phyloP scores from a whole-genome alignment of 2,329 filamentous ascomycete species.

The Escovopsis sp. region DNA sequence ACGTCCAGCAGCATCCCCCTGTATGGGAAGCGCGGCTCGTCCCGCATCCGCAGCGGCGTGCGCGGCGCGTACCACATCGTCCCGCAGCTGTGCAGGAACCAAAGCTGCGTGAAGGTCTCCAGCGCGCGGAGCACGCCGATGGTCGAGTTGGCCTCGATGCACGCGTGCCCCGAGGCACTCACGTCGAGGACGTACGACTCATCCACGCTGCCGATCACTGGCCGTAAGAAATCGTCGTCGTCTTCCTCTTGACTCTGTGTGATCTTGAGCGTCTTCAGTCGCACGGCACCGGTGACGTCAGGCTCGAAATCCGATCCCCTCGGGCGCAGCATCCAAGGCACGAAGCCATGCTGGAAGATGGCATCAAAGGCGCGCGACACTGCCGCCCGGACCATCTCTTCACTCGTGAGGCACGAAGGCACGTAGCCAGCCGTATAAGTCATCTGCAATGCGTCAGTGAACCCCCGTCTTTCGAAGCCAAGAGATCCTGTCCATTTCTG shows the following conservation, averaged over 20 bases:
- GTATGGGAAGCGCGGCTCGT: slow-evolving; percentile 59
- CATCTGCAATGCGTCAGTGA: slow-evolving; percentile 20
- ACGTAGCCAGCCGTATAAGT: slow-evolving; percentile 30
- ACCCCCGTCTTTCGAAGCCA: not conserved
- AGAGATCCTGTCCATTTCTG: not conserved
- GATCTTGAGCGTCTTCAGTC: slow-evolving; percentile 45
- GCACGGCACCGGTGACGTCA: slow-evolving; percentile 19
- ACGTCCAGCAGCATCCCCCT: slow-evolving; percentile 71
- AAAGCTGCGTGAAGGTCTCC: slow-evolving; percentile 65
- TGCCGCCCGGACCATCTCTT: slow-evolving; percentile 38
- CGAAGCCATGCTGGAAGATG: slow-evolving; percentile 53
- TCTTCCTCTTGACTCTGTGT: slow-evolving; percentile 27
- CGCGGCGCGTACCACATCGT: slow-evolving; percentile 48
- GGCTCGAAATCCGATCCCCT: slow-evolving; percentile 54
- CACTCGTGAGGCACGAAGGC: slow-evolving; percentile 28
- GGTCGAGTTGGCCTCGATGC: slow-evolving; percentile 48
- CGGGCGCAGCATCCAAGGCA: slow-evolving; percentile 64
- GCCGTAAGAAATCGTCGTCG: slow-evolving; percentile 43
- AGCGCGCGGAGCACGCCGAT: slow-evolving; percentile 58
- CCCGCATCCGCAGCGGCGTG: slow-evolving; percentile 57
- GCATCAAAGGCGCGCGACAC: slow-evolving; percentile 44
- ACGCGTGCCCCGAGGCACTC: slow-evolving; percentile 38
- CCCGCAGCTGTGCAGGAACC: slow-evolving; percentile 52
- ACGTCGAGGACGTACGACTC: slow-evolving; percentile 61
- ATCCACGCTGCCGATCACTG: slow-evolving; percentile 48